Percentiles rank a stretch among this genome's conserved stretches.
These are phyloP conservation scores for Hyaloscypha finlandica DNA, from an alignment of 495 filamentous ascomycete species.

Conservation along the genomic window DNA sequence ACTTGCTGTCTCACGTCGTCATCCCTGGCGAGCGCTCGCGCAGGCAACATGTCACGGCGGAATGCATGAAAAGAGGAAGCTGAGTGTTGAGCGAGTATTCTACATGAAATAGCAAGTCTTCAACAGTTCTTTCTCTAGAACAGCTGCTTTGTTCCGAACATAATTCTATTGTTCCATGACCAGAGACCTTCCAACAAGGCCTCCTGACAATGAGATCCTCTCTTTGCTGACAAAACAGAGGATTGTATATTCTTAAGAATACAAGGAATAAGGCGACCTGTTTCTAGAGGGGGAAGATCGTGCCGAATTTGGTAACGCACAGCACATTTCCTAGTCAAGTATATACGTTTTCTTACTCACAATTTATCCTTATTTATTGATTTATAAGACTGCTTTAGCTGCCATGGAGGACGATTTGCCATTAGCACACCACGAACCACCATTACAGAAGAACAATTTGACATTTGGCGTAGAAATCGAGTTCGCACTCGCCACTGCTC, in stretches of 20 bases:
- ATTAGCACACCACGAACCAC: no score
- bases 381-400: no score
- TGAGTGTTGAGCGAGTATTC: background rate
- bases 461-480: conserved; percentile 15
- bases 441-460: background rate
- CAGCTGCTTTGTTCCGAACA: background rate
- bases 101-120: background rate
- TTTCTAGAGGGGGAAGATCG: no score
- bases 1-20: no score
- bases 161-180: background rate
- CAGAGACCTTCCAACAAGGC: background rate
- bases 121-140: background rate
- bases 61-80: background rate
- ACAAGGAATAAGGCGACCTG: no score
- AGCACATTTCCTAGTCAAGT: no score
- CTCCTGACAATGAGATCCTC: background rate
- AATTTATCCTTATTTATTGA: no score
- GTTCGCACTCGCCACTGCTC: conserved; percentile 4
- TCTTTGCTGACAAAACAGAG: background rate
- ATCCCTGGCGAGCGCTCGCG: background rate
- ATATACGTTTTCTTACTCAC: no score
- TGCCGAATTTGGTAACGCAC: no score
- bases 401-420: no score
- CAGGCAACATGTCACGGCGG: background rate
- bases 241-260: background rate